A percentile compares a stretch with the other conserved stretches of the same genome.
Evolutionary conservation across 2,329 filamentous ascomycete genomes (phyloP).

Genomic region (Teratosphaeria zuluensis): DNA sequence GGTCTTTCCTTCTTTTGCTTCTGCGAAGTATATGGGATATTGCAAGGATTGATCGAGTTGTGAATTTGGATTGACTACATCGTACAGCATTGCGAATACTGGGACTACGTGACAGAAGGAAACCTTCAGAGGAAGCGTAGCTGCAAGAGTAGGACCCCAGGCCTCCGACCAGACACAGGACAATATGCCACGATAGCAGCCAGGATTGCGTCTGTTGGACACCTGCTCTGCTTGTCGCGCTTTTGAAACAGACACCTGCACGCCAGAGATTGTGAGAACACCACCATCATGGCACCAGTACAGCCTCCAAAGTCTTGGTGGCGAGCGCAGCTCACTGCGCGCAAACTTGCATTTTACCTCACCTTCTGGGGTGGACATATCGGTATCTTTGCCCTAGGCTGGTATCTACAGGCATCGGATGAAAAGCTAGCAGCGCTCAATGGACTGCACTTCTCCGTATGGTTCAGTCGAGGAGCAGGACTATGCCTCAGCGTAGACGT

Average conservation of each 20-base stretch:
- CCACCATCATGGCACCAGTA: background rate
- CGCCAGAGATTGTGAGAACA: background rate
- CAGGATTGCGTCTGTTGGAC: background rate
- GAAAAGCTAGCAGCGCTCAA: constrained; percentile 66
- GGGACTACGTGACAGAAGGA: background rate
- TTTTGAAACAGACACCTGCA: background rate
- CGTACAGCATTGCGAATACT: background rate
- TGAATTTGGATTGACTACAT: background rate
- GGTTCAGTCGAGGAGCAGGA: constrained; percentile 90
- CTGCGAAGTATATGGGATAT: background rate
- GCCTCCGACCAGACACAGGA: background rate
- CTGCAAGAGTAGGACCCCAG: background rate
- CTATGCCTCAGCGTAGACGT: constrained; percentile 75
- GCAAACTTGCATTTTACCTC: constrained; percentile 28
- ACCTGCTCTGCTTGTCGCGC: background rate
- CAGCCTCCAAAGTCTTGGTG: constrained; percentile 21
- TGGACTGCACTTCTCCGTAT: constrained; percentile 75
- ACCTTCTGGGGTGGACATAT: constrained; percentile 30
- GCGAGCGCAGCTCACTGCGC: constrained; percentile 23
- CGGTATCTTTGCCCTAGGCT: constrained; percentile 28
- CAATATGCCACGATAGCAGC: background rate
- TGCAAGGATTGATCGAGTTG: background rate
- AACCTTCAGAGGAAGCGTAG: background rate
- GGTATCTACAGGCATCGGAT: constrained; percentile 59
- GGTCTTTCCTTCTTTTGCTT: background rate